Evolutionary conservation across 2,329 filamentous ascomycete species (phyloP), one percentile per base, ranked within the genome.

Genomic region (Hawksworthiomyces lignivorus): DNA sequence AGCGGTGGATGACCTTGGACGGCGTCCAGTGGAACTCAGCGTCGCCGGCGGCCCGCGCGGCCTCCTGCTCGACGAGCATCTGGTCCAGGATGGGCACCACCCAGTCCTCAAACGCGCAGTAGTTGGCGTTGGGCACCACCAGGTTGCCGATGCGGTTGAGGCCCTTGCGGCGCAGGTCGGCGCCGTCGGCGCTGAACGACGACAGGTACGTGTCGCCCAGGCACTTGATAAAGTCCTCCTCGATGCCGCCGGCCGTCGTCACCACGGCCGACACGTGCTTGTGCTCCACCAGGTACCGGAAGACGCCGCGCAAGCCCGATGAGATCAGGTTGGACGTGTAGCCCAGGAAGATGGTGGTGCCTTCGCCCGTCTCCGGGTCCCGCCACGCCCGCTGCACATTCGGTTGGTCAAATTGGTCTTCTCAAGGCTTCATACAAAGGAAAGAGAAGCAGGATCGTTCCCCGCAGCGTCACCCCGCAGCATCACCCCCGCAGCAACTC

Each of bases 221-320:
- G 55, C 92, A 98, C 68, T 98, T 98, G 73, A 98, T 98, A 44
- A 98, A 81, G 63, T 98, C 92, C 61, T 98, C 92, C 63, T 98
- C 92, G 39, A 98, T 78, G 37, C 92, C 92, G 33, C 92, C 92
- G 0, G 92, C 92, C 0, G 92, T 95, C 19, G 92, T 95, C 47
- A 98, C 92, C 55, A 98, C 87, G 51, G 84, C 85, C 1, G 87
- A 92, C 49, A 98, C 81, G 59, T 97, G 89, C 49, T 81, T 82
- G 67, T 98, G 88, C 66, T 97, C 77, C 33, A 94, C 89, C 1
- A 98, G 77, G 68, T 88, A 98, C 43, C 92, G 85, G 50, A 98
- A 70, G 27, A 89, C 89, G 51, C 94, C 89, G 41, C 92, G 80
- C 22, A 98, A 76, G 8, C 92, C 92, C 4, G 90, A 98, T 0